Evolutionary conservation across 768 basidiomycete species (phyloP).

Genomic region (Lentinula lateritia): DNA sequence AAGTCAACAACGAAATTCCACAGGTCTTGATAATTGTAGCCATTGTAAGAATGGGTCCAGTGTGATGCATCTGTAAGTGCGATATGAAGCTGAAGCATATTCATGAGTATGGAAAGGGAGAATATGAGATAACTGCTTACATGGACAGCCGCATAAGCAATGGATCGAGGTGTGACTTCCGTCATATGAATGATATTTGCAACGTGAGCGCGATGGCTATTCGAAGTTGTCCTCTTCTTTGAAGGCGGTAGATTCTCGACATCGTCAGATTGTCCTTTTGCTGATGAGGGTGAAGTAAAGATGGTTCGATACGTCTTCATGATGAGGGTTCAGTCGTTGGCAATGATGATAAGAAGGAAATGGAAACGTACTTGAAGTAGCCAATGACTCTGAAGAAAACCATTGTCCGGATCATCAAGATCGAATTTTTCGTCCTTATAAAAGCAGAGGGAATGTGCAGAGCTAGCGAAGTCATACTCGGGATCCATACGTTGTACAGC

Average conservation of each 20-base stretch:
- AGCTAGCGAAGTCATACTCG: neutral
- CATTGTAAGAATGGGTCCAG: neutral
- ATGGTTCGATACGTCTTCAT: neutral
- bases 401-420: neutral
- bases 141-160: neutral
- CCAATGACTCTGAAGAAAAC: neutral
- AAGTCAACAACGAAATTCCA: neutral
- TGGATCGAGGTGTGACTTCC: neutral
- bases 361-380: neutral
- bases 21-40: slow-evolving; percentile 1
- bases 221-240: neutral
- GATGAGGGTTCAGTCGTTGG: no score
- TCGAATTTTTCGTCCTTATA: neutral
- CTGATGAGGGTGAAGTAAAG: neutral
- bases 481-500: neutral
- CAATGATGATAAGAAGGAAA: no score
- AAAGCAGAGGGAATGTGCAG: neutral
- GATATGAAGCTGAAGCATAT: neutral
- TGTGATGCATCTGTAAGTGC: neutral
- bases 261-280: neutral
- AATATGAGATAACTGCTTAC: neutral
- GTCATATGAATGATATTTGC: neutral
- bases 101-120: neutral
- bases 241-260: neutral
- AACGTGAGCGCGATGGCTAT: neutral